Evolutionary conservation across 1,139 yeast species (phyloP), one percentile per base, ranked within the genome.

Genomic region (Debaryomyces coudertii): DNA sequence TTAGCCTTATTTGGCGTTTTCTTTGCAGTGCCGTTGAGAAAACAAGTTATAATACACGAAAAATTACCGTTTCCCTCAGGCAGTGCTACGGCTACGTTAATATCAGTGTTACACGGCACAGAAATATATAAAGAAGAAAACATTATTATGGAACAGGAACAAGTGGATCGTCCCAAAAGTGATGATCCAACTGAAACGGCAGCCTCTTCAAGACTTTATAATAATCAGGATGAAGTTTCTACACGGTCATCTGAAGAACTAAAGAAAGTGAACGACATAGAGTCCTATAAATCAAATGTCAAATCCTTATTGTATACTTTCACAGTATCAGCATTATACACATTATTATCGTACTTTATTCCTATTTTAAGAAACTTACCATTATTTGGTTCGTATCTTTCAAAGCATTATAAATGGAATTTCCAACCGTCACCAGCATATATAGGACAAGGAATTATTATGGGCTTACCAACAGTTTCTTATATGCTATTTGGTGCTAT

Each of bases 351-450:
- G 1, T 90, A 84, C 63, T 88, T 90, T 56, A 51, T 87, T 2
- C 97, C 98, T 0, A 64, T 80, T 7, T 58, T 93, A 16, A 77
- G 83, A 46, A 73, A 72, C 40, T 57, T 93, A 6, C 97, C 98
- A 0, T 60, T 92, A 0, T 87, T 93, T 61, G 99, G 98, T 0
- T 42, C 56, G 1, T 57, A 61, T 36, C 69, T 89, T n/a, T 87
- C 96, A 0, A 57, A 69, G 14, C 65, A 72, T n/a, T 88, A 89
- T 63, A 73, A 87, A 40, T 88, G 97, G 95, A 84, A 88, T 47
- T 80, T 93, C 48, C 97, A 93, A 62, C 97, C 97, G 0, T 90
- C 97, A 0, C 98, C 99, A 0, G 98, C 99, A 0, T 93, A 93
- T 62, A 79, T 93, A 34, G 99, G 99, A 2, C 99, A 93, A 65